A percentile compares a stretch with the other conserved stretches of the same genome.
phyloP scores from a whole-genome alignment of 768 basidiomycete species.

The Pisolithus microcarpus region DNA sequence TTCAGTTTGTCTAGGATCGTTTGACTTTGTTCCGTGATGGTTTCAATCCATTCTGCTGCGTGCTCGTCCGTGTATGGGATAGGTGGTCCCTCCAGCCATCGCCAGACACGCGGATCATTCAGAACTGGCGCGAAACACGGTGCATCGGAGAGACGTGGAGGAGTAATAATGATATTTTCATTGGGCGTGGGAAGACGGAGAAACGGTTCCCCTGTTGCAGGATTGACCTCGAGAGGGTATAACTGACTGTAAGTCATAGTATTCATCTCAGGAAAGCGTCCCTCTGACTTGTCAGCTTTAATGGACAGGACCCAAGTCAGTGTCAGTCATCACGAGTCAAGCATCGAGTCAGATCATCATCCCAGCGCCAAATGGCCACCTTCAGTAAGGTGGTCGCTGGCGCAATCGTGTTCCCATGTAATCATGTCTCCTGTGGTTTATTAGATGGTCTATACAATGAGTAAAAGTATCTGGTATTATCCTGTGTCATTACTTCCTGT shows the following conservation, averaged over 20 bases:
- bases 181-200: constrained; percentile 45
- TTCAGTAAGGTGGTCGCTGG: not conserved
- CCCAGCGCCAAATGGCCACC: too few species aligned
- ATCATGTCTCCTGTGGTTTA: not conserved
- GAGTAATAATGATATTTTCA: constrained; percentile 51
- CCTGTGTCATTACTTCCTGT: constrained; percentile 8
- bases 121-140: constrained; percentile 31
- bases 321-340: not conserved
- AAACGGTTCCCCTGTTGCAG: constrained; percentile 44
- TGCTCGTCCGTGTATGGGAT: constrained; percentile 45
- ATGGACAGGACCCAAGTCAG: too few species aligned
- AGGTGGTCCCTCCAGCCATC: constrained; percentile 41
- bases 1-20: constrained; percentile 14
- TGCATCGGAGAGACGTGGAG: constrained; percentile 44
- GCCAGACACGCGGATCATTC: constrained; percentile 44
- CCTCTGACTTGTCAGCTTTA: too few species aligned
- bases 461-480: not conserved
- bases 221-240: constrained; percentile 36
- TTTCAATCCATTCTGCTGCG: constrained; percentile 32
- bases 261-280: not conserved
- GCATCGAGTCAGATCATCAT: not conserved
- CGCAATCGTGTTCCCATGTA: not conserved
- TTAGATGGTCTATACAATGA: not conserved
- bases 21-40: constrained; percentile 14
- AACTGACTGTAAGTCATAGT: constrained; percentile 18